A percentile compares a stretch with the other conserved stretches of the same genome.
phyloP scores from a whole-genome alignment of 2,329 filamentous ascomycete species.

The Magnaporthiopsis incrustans region DNA sequence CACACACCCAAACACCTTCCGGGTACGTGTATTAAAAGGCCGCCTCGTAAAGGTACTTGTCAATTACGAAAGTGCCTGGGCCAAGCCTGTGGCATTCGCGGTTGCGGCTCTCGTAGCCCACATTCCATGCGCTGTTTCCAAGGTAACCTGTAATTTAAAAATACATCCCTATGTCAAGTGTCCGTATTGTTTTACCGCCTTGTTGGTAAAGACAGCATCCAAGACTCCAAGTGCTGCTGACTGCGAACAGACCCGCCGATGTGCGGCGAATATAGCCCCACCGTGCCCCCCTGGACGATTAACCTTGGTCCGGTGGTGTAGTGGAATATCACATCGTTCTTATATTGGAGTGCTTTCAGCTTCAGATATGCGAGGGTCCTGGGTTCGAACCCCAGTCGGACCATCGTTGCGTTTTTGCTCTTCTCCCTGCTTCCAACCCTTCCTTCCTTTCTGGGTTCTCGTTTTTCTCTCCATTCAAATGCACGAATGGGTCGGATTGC shows the following conservation, averaged over 20 bases:
- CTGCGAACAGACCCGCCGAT: not conserved
- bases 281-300: not conserved
- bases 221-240: not conserved
- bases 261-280: not conserved
- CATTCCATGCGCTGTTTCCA: not conserved
- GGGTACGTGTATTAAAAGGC: not conserved
- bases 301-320: not conserved
- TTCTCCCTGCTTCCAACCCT: too few species aligned
- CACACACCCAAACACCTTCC: not conserved
- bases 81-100: not conserved
- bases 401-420: not conserved
- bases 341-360: not conserved
- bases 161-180: not conserved
- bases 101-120: not conserved
- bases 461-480: not conserved
- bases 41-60: not conserved
- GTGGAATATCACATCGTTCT: not conserved
- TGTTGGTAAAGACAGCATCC: not conserved
- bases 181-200: too few species aligned
- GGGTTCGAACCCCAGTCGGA: not conserved
- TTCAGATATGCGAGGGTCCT: not conserved
- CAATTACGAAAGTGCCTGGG: not conserved
- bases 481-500: too few species aligned
- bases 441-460: too few species aligned
- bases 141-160: too few species aligned